Conservation (phyloP, 2,329 filamentous ascomycete genomes). For the Fusarium graminum region DNA sequence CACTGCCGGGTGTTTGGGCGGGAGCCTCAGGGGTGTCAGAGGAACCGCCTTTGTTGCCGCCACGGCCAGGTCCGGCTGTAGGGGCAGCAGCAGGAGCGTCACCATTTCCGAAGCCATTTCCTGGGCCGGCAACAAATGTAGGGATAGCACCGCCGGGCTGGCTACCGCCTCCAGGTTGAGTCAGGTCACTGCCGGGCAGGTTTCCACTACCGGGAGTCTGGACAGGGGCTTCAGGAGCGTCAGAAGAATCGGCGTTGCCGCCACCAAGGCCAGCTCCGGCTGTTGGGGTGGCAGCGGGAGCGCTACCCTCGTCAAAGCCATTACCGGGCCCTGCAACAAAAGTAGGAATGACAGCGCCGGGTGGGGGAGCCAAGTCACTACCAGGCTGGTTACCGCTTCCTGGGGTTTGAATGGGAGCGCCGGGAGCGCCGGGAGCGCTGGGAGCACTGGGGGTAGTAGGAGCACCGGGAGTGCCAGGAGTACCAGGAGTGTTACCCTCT, state of each 20-base stretch:
- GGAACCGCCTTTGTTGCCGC: conserved; percentile 15
- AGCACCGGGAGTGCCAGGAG: no score
- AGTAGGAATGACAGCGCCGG: conserved; percentile 18
- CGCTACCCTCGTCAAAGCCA: conserved; percentile 14
- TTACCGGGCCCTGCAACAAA: conserved; percentile 30
- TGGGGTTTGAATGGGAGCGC: conserved; percentile 9
- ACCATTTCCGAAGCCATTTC: conserved; percentile 25
- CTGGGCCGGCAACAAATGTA: conserved; percentile 21
- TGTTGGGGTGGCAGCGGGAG: neutral
- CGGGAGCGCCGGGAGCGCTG: neutral
- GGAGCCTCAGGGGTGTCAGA: conserved; percentile 7
- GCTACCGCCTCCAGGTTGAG: neutral
- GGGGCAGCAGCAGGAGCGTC: neutral
- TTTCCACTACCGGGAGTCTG: conserved; percentile 23
- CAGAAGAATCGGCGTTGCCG: conserved; percentile 15
- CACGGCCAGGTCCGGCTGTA: conserved; percentile 9
- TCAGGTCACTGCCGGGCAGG: neutral
- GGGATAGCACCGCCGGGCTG: conserved; percentile 15
- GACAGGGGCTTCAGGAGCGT: conserved; percentile 7
- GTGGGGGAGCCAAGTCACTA: conserved; percentile 7
- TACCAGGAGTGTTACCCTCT: neutral
- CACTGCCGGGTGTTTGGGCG: conserved; percentile 1
- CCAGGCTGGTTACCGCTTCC: neutral
- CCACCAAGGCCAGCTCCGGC: conserved; percentile 12
- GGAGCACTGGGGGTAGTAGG: neutral